Evolutionary conservation across 139 green algal genomes (phyloP).

Genomic region (Chlamydomonas sp.): DNA sequence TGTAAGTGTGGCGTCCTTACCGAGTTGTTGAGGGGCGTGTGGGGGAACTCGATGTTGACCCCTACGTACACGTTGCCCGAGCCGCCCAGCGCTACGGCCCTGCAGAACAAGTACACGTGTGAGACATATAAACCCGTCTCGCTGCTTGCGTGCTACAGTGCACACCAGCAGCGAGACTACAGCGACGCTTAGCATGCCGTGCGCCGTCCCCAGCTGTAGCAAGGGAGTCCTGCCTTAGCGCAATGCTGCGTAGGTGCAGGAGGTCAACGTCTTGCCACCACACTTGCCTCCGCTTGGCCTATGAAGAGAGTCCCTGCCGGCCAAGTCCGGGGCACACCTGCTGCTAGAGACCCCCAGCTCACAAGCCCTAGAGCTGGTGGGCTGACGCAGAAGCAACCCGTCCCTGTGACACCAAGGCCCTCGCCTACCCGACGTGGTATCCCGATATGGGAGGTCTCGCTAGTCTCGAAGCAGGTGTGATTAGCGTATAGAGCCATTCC

Average conservation of each 20-base stretch:
- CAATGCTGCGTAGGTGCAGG: too few species aligned
- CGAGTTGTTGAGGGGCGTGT: conserved; percentile 78
- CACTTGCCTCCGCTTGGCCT: too few species aligned
- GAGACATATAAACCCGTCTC: conserved; percentile 16
- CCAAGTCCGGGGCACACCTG: too few species aligned
- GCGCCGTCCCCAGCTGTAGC: too few species aligned
- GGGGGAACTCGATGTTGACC: conserved; percentile 88
- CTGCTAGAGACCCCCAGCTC: background rate
- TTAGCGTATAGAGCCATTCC: conserved; percentile 69
- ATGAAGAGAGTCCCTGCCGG: too few species aligned
- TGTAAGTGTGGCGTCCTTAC: conserved; percentile 23
- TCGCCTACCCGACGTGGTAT: conserved; percentile 79
- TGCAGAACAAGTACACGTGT: conserved; percentile 47
- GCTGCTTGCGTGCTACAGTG: background rate
- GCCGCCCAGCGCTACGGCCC: conserved; percentile 75
- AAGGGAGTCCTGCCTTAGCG: too few species aligned
- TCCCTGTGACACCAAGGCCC: background rate
- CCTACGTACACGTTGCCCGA: conserved; percentile 86
- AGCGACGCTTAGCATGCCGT: too few species aligned
- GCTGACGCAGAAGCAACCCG: background rate
- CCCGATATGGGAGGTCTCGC: conserved; percentile 78
- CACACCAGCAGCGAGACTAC: too few species aligned
- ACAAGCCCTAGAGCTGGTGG: background rate
- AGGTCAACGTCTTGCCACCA: too few species aligned
- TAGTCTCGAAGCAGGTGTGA: conserved; percentile 67